Conservation (phyloP, 768 basidiomycete species). For the Butyriboletus loyo region DNA sequence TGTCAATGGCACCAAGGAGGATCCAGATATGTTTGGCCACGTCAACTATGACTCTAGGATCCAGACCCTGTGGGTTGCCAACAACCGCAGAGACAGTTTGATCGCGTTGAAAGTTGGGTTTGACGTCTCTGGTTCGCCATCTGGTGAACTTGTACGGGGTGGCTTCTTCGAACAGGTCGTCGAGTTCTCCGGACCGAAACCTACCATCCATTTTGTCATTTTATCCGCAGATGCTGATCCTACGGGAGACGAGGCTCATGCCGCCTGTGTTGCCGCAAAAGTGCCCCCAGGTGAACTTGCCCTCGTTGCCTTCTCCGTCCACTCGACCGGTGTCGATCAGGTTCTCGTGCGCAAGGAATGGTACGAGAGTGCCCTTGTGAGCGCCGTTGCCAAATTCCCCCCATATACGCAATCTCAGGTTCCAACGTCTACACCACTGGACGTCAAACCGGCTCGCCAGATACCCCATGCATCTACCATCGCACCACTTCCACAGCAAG, state of each 20-base stretch:
- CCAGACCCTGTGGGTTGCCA: constrained; percentile 85
- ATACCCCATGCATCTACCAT: constrained; percentile 28
- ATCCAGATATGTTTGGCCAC: constrained; percentile 86
- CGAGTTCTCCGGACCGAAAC: constrained; percentile 80
- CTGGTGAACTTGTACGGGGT: constrained; percentile 59
- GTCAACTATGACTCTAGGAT: constrained; percentile 82
- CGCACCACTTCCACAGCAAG: constrained; percentile 11
- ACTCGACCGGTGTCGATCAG: constrained; percentile 85
- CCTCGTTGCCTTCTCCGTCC: constrained; percentile 85
- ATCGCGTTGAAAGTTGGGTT: constrained; percentile 75
- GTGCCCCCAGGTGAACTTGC: constrained; percentile 73
- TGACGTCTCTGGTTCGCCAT: constrained; percentile 52
- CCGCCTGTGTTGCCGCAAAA: constrained; percentile 81
- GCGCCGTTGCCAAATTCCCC: constrained; percentile 63
- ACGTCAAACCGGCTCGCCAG: constrained; percentile 25
- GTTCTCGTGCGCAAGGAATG: constrained; percentile 83
- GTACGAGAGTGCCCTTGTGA: constrained; percentile 66
- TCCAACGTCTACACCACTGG: constrained; percentile 19
- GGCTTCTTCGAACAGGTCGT: constrained; percentile 78
- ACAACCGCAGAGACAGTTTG: constrained; percentile 80
- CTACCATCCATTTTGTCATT: constrained; percentile 87
- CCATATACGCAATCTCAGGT: constrained; percentile 35
- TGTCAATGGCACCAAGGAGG: constrained; percentile 64
- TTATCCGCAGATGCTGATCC: constrained; percentile 83
- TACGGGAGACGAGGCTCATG: constrained; percentile 76